Conservation (phyloP, 2,329 filamentous ascomycete genomes). For the Botrytis paeoniae region DNA sequence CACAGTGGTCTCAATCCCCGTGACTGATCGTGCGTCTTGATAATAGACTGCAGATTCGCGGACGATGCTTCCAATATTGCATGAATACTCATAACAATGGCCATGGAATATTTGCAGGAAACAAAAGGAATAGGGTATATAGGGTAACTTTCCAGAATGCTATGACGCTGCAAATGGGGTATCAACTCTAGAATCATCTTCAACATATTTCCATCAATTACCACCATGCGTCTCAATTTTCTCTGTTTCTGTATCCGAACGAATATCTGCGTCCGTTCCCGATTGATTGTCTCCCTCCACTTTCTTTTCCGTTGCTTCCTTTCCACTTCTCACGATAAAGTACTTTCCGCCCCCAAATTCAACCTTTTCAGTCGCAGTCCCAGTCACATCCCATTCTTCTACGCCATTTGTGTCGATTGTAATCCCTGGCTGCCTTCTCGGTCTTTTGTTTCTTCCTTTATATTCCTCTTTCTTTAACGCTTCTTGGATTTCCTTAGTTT, state of each 20-base stretch:
- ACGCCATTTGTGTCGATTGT: slow-evolving; percentile 24
- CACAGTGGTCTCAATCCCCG: not conserved
- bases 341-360: slow-evolving; percentile 35
- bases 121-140: not conserved
- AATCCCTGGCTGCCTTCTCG: slow-evolving; percentile 30
- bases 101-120: not conserved
- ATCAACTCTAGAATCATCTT: slow-evolving; percentile 4
- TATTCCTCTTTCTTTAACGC: slow-evolving; percentile 59
- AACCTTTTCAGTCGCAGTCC: slow-evolving; percentile 35
- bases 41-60: not conserved
- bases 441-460: slow-evolving; percentile 46
- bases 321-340: slow-evolving; percentile 40
- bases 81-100: not conserved
- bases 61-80: not conserved
- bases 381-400: slow-evolving; percentile 37
- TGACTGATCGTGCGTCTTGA: too few species aligned
- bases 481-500: slow-evolving; percentile 40
- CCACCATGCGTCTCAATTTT: not conserved
- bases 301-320: slow-evolving; percentile 13
- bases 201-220: not conserved
- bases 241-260: not conserved
- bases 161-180: not conserved
- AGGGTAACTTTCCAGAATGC: not conserved
- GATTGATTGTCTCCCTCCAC: not conserved
- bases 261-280: not conserved